Percentiles rank a stretch among this genome's conserved stretches.
phyloP scores from a whole-genome alignment of 345 rosid species.

The Noccaea bulbosa region DNA sequence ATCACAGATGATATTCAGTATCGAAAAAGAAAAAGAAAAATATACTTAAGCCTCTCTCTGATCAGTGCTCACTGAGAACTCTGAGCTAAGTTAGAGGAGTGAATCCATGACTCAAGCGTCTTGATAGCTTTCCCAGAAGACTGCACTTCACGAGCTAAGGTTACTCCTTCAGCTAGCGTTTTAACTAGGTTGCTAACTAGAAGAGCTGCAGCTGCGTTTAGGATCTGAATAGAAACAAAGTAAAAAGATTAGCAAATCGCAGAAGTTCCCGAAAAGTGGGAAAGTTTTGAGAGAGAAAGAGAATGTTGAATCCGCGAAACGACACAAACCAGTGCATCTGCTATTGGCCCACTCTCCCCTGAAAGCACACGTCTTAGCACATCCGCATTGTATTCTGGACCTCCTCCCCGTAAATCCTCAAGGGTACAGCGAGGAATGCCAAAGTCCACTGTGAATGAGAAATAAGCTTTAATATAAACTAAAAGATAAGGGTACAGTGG shows the following conservation, averaged over 20 bases:
- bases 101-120: constrained; percentile 75
- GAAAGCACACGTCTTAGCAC: constrained; percentile 67
- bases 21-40: not conserved
- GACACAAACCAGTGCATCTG: constrained; percentile 77
- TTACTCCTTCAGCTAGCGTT: constrained; percentile 73
- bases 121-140: constrained; percentile 72
- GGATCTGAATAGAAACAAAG: constrained; percentile 51
- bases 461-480: not conserved
- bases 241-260: not conserved
- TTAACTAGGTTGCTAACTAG: constrained; percentile 60
- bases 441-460: constrained; percentile 67
- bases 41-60: not conserved
- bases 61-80: constrained; percentile 28
- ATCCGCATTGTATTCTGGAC: constrained; percentile 71
- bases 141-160: constrained; percentile 75
- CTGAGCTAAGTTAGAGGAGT: constrained; percentile 50
- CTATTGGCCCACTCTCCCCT: constrained; percentile 80
- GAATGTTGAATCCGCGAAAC: constrained; percentile 15
- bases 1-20: not conserved
- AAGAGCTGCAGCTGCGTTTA: constrained; percentile 96
- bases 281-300: not conserved
- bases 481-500: not conserved
- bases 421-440: constrained; percentile 89
- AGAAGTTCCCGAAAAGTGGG: not conserved
- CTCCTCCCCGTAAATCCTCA: constrained; percentile 81